Evolutionary conservation across 2,329 filamentous ascomycete genomes (phyloP).

Genomic region (Hymenoscyphus infarciens): DNA sequence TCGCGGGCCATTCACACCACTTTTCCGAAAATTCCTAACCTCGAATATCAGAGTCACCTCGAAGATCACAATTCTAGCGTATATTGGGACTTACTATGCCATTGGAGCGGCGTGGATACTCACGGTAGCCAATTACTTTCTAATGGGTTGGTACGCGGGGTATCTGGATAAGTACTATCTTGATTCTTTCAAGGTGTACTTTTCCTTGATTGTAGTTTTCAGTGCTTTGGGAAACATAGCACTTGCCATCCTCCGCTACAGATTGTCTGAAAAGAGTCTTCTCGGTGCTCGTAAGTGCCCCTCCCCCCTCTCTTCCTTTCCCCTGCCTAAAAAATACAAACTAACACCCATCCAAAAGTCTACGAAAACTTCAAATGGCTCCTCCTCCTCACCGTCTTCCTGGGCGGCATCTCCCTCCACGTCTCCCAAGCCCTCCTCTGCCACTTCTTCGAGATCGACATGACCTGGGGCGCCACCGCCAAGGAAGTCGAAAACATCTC

Average conservation of each 20-base stretch:
- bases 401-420: slow-evolving; percentile 78
- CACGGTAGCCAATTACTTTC: slow-evolving; percentile 65
- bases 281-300: slow-evolving; percentile 35
- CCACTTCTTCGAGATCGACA: slow-evolving; percentile 80
- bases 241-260: slow-evolving; percentile 60
- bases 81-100: slow-evolving; percentile 60
- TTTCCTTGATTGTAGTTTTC: slow-evolving; percentile 64
- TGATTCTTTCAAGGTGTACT: slow-evolving; percentile 61
- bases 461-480: slow-evolving; percentile 77
- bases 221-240: slow-evolving; percentile 45
- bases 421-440: slow-evolving; percentile 72
- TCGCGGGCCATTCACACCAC: slow-evolving; percentile 60
- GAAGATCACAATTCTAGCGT: slow-evolving; percentile 68
- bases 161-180: slow-evolving; percentile 64
- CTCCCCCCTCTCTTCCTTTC: slow-evolving; percentile 35
- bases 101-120: slow-evolving; percentile 64
- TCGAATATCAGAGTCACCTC: slow-evolving; percentile 60
- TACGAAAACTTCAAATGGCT: slow-evolving; percentile 69
- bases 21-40: slow-evolving; percentile 58
- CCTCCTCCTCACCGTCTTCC: slow-evolving; percentile 68
- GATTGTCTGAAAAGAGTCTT: slow-evolving; percentile 52
- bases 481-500: slow-evolving; percentile 63
- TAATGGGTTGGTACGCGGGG: slow-evolving; percentile 67
- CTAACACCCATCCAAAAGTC: slow-evolving; percentile 29
- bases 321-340: neutral